These are phyloP conservation scores for Calonectria hongkongensis DNA, from an alignment of 2,329 filamentous ascomycete genomes.

Conservation along the genomic window DNA sequence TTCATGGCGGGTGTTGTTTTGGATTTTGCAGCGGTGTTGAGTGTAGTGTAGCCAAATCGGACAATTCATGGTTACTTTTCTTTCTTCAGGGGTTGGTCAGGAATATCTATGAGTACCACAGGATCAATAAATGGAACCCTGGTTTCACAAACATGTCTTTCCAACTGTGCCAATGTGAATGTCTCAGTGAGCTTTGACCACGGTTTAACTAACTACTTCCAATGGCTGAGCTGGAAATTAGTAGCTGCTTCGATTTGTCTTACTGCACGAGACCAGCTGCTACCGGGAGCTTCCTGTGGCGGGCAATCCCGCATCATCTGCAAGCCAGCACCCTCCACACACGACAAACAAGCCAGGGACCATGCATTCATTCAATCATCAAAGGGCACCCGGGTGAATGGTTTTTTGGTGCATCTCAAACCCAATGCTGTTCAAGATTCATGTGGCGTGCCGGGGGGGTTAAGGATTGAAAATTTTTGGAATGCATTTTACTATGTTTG, in stretches of 20 bases:
- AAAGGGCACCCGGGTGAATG: background rate
- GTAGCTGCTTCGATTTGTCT: too few species aligned
- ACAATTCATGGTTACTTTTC: slow-evolving; percentile 46
- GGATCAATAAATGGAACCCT: slow-evolving; percentile 50
- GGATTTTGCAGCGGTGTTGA: slow-evolving; percentile 52
- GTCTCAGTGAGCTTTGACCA: background rate
- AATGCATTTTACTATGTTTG: slow-evolving; percentile 33
- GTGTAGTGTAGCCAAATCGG: slow-evolving; percentile 45
- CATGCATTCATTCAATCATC: background rate
- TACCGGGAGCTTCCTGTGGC: too few species aligned
- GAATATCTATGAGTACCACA: slow-evolving; percentile 53
- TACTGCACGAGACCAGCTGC: too few species aligned
- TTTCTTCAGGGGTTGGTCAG: slow-evolving; percentile 46
- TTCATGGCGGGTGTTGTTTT: slow-evolving; percentile 54
- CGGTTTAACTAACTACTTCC: background rate
- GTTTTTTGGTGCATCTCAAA: background rate
- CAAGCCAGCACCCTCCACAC: background rate
- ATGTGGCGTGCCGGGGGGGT: slow-evolving; percentile 13
- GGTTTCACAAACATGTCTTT: slow-evolving; percentile 33
- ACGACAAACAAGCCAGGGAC: too few species aligned
- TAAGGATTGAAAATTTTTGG: slow-evolving; percentile 22
- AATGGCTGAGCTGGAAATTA: too few species aligned
- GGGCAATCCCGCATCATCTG: background rate
- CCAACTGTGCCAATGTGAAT: slow-evolving; percentile 15
- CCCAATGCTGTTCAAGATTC: background rate